Evolutionary conservation across 2,329 filamentous ascomycete species (phyloP).

Genomic region (Alternaria arborescens): DNA sequence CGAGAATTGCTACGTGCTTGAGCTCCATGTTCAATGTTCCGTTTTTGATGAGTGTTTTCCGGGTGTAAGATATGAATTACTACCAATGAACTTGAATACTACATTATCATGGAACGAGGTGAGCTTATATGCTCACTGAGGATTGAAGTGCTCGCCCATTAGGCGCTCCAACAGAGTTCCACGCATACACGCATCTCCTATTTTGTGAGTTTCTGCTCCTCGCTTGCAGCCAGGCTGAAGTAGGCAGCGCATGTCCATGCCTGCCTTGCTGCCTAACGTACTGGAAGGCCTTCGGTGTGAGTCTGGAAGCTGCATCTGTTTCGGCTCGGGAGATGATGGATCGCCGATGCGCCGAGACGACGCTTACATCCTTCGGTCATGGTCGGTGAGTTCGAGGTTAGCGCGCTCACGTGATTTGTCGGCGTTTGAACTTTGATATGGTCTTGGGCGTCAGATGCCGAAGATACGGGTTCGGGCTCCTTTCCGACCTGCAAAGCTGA

Average conservation of each 20-base stretch:
- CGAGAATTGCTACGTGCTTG: conserved; percentile 48
- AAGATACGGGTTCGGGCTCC: neutral
- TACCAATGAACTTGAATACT: neutral
- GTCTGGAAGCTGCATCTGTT: conserved; percentile 5
- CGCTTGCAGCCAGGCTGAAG: neutral
- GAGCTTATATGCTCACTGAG: neutral
- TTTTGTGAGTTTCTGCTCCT: neutral
- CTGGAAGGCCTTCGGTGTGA: neutral
- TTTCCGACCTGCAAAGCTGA: neutral
- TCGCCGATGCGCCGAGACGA: neutral
- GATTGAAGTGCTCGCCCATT: neutral
- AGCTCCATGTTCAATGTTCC: conserved; percentile 36
- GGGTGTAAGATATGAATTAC: neutral
- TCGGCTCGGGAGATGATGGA: neutral
- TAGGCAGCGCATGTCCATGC: neutral
- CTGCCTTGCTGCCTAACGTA: conserved; percentile 15
- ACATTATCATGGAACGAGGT: neutral
- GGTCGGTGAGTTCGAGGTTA: neutral
- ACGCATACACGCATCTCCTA: neutral
- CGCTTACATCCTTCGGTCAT: neutral
- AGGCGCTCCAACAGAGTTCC: neutral
- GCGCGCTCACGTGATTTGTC: conserved; percentile 19
- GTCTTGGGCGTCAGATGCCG: conserved; percentile 14
- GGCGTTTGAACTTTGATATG: conserved; percentile 18
- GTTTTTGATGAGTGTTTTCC: neutral